Evolutionary conservation across 2,329 filamentous ascomycete genomes (phyloP).

Genomic region (Epichloe coenophiala): DNA sequence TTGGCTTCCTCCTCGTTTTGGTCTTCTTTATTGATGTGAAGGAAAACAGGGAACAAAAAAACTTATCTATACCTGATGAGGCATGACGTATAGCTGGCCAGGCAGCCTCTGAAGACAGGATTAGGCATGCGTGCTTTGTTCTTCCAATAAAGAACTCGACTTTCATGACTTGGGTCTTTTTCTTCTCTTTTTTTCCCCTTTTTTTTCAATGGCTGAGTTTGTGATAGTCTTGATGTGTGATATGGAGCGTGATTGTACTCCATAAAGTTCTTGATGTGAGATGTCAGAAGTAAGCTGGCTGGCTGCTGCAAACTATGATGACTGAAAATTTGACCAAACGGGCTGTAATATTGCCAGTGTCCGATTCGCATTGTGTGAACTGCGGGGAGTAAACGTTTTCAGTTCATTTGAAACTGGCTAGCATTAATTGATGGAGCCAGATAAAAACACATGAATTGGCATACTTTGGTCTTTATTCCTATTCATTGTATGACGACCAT

Average conservation of each 20-base stretch:
- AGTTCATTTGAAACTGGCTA: too few relatives aligned
- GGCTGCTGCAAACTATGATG: too few relatives aligned
- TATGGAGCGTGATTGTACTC: neutral
- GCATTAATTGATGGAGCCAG: neutral
- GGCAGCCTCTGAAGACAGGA: constrained; percentile 23
- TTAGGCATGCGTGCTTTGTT: constrained; percentile 26
- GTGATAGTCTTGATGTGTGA: neutral
- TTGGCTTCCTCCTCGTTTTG: constrained; percentile 30
- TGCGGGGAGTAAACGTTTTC: too few relatives aligned
- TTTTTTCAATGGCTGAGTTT: neutral
- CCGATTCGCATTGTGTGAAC: too few relatives aligned
- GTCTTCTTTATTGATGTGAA: constrained; percentile 29
- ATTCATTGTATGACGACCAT: neutral
- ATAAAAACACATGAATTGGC: neutral
- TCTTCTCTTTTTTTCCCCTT: too few relatives aligned
- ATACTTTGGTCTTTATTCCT: neutral
- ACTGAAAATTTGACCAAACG: too few relatives aligned
- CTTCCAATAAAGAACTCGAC: constrained; percentile 24
- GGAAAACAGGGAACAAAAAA: constrained; percentile 20
- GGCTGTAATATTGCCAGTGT: too few relatives aligned
- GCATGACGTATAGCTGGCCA: constrained; percentile 25
- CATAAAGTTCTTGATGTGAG: too few relatives aligned
- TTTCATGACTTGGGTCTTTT: constrained; percentile 7
- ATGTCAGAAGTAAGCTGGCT: too few relatives aligned
- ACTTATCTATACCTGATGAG: constrained; percentile 16